These are phyloP conservation scores for Starmerella geochares DNA, from an alignment of 805 yeast species.

Conservation along the genomic window DNA sequence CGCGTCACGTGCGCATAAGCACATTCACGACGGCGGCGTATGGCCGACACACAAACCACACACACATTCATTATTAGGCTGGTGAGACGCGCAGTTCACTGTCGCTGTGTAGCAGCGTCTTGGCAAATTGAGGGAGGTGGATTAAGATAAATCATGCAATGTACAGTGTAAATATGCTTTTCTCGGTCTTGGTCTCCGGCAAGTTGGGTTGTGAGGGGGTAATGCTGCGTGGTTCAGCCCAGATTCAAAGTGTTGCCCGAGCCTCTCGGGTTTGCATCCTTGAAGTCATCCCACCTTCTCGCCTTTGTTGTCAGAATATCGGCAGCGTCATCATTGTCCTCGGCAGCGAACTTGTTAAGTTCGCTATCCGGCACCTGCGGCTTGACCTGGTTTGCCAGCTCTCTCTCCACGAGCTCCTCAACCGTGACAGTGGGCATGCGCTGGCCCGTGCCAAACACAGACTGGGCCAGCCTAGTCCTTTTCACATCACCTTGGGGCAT, in stretches of 20 bases:
- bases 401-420: constrained; percentile 82
- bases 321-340: constrained; percentile 55
- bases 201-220: not conserved
- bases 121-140: no score
- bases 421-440: constrained; percentile 87
- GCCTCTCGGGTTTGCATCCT: constrained; percentile 75
- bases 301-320: constrained; percentile 62
- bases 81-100: no score
- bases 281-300: constrained; percentile 89
- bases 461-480: constrained; percentile 42
- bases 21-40: not conserved
- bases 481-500: constrained; percentile 10
- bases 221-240: constrained; percentile 37
- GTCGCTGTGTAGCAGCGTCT: no score
- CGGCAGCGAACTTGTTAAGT: constrained; percentile 26
- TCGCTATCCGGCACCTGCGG: not conserved
- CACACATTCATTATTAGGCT: no score
- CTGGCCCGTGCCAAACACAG: constrained; percentile 88
- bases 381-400: constrained; percentile 65
- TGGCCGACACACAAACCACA: no score
- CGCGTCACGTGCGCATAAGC: constrained; percentile 1
- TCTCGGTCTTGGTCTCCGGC: no score
- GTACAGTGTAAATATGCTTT: not conserved
- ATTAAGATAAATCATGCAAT: no score
- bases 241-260: constrained; percentile 75